Conservation (phyloP, 1,284 basidiomycete genomes). For the Moesziomyces aphidis region DNA sequence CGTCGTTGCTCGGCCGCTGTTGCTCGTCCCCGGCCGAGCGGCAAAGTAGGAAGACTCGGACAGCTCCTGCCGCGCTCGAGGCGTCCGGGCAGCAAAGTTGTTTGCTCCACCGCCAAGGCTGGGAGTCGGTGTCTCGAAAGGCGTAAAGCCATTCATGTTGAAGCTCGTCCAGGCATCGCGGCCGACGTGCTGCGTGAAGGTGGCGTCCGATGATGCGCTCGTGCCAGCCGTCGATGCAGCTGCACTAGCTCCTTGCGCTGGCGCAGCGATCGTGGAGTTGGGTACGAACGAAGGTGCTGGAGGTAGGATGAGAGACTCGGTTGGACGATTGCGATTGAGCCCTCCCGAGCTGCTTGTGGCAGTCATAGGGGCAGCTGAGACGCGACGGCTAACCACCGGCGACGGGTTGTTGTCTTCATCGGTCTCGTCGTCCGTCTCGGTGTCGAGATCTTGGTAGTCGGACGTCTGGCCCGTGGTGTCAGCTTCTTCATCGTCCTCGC, state of each 20-base stretch:
- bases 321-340: conserved; percentile 42
- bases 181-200: conserved; percentile 22
- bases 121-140: conserved; percentile 53
- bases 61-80: conserved; percentile 41
- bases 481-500: conserved; percentile 43
- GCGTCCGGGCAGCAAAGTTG: conserved; percentile 30
- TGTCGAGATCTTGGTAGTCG: conserved; percentile 40
- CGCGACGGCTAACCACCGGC: conserved; percentile 21
- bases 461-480: conserved; percentile 31
- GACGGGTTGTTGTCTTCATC: conserved; percentile 36
- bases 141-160: conserved; percentile 40
- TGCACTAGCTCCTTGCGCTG: conserved; percentile 1
- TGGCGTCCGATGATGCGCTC: neutral
- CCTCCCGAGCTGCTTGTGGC: conserved; percentile 34
- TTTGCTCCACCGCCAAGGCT: conserved; percentile 14
- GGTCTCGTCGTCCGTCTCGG: conserved; percentile 48
- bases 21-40: conserved; percentile 38
- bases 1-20: conserved; percentile 17
- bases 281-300: conserved; percentile 52
- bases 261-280: conserved; percentile 1
- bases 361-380: conserved; percentile 27
- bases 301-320: conserved; percentile 44
- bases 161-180: conserved; percentile 57
- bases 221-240: conserved; percentile 6
- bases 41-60: conserved; percentile 60